A percentile compares a stretch with the other conserved stretches of the same genome.
Evolutionary conservation across 2,329 filamentous ascomycete species (phyloP).

Genomic region (Exophiala sideris): DNA sequence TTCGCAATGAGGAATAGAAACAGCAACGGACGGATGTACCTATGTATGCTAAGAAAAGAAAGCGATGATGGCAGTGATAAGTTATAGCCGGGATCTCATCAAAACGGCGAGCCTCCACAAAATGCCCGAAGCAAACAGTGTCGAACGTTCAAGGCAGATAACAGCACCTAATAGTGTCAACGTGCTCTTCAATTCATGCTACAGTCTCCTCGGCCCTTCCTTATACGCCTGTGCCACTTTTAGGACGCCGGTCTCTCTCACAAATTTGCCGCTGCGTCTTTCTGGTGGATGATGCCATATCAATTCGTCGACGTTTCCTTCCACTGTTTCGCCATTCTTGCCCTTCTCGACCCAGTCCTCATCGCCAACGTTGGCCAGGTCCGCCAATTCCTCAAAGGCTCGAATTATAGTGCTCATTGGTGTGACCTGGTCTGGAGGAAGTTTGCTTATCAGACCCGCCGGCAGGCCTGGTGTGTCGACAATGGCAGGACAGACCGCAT

Average conservation of each 20-base stretch:
- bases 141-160: no score
- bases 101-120: not conserved
- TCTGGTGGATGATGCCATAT: conserved; percentile 7
- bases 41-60: no score
- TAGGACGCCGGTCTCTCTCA: not conserved
- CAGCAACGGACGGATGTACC: no score
- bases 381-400: conserved; percentile 3
- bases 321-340: conserved; percentile 3
- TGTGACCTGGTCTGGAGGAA: conserved; percentile 6
- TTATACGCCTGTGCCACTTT: not conserved
- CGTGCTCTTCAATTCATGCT: not conserved
- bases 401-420: conserved; percentile 8
- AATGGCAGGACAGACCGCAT: conserved; percentile 34
- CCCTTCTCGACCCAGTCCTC: conserved; percentile 10
- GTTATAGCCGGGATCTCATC: no score
- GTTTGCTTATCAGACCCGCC: not conserved
- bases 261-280: not conserved
- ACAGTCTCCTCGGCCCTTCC: not conserved
- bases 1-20: not conserved
- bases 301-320: conserved; percentile 6
- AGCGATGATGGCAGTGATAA: no score
- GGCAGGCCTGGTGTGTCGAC: conserved; percentile 28
- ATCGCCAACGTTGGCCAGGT: not conserved
- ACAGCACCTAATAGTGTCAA: not conserved
- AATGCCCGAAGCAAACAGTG: not conserved